phyloP scores from a whole-genome alignment of 345 rosid species.

The Microcos paniculata region DNA sequence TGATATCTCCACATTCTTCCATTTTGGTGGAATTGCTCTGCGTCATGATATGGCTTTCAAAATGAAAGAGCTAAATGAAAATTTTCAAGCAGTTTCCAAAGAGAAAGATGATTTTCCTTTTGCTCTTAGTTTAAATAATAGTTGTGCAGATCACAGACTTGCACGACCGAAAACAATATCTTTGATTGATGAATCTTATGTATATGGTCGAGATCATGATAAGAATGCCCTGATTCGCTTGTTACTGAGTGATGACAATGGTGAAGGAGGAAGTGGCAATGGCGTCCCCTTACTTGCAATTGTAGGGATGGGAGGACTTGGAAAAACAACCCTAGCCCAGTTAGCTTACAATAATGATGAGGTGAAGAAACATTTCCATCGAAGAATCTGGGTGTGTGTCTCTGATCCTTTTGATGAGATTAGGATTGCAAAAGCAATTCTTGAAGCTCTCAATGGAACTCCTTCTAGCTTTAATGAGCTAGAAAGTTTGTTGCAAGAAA shows the following conservation, averaged over 20 bases:
- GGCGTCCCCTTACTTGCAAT: too few species aligned
- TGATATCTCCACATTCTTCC: too few species aligned
- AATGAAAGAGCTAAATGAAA: background rate
- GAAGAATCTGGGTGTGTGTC: background rate
- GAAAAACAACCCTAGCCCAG: background rate
- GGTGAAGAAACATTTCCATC: background rate
- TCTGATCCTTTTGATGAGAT: background rate
- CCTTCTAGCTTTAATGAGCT: too few species aligned
- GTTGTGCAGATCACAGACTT: background rate
- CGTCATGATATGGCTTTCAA: background rate
- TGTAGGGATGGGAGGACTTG: background rate
- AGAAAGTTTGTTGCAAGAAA: background rate
- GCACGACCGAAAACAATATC: background rate
- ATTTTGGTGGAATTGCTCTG: too few species aligned
- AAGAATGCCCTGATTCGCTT: background rate
- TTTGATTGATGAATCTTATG: background rate
- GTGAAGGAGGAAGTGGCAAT: background rate
- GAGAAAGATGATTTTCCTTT: too few species aligned
- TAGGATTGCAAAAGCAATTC: background rate
- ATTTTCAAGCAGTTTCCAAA: background rate
- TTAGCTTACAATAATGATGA: background rate
- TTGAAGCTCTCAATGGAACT: background rate
- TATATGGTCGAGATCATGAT: background rate
- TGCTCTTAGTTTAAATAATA: too few species aligned
- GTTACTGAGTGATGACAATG: too few species aligned